Conservation (phyloP, 441 rosid species). For the Kokia cookei region DNA sequence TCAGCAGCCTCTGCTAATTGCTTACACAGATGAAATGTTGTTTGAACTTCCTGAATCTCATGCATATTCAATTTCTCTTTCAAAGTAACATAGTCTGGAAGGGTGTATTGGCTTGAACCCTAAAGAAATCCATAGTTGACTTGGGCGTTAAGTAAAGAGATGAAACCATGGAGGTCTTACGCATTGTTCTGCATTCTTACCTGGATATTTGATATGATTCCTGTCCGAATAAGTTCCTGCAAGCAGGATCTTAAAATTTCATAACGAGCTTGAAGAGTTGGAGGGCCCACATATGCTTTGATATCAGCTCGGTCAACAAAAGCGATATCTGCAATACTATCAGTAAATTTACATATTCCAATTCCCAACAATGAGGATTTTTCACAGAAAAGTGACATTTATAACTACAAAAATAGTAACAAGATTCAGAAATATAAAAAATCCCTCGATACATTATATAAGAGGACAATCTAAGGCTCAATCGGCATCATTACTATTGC, state of each 20-base stretch:
- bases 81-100: slow-evolving; percentile 61
- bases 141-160: not conserved
- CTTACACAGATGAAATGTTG: slow-evolving; percentile 27
- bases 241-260: slow-evolving; percentile 84
- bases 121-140: slow-evolving; percentile 19
- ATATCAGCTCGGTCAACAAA: slow-evolving; percentile 96
- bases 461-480: not conserved
- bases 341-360: not conserved
- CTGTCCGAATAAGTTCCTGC: slow-evolving; percentile 71
- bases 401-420: not conserved
- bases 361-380: not conserved
- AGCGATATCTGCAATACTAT: slow-evolving; percentile 69
- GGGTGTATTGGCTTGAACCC: slow-evolving; percentile 38
- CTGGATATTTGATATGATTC: slow-evolving; percentile 61
- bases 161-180: not conserved
- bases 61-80: slow-evolving; percentile 44
- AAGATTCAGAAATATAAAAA: not conserved
- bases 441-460: not conserved
- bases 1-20: slow-evolving; percentile 76
- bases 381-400: not conserved
- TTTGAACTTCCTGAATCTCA: slow-evolving; percentile 36
- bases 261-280: slow-evolving; percentile 87
- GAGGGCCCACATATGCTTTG: slow-evolving; percentile 96
- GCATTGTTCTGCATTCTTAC: slow-evolving; percentile 21
- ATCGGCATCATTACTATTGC: too few relatives aligned